Evolutionary conservation across 306 rosid genomes (phyloP).

Genomic region (Citrullus mucosospermus): DNA sequence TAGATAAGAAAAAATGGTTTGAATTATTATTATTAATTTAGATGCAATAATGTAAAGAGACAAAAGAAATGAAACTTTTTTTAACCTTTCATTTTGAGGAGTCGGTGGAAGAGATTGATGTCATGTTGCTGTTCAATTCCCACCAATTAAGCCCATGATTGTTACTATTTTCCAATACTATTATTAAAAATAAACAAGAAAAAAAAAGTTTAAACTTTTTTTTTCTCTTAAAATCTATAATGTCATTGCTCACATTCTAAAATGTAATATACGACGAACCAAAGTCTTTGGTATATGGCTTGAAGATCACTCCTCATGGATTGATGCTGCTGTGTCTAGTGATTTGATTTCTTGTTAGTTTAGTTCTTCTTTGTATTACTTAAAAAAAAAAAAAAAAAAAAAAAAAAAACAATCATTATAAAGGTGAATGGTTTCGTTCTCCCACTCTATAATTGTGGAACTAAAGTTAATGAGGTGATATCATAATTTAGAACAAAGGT

Average conservation of each 20-base stretch:
- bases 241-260: no score
- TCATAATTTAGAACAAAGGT: no score
- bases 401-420: no score
- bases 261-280: no score
- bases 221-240: not conserved
- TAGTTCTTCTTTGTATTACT: not conserved
- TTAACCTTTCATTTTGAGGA: not conserved
- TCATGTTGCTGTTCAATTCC: not conserved
- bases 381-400: no score
- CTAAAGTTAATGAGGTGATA: no score
- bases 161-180: not conserved
- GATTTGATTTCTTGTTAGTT: no score
- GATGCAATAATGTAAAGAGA: not conserved
- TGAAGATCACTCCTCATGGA: no score
- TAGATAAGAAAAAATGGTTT: not conserved
- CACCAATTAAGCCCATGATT: slow-evolving; percentile 3
- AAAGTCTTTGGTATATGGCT: no score
- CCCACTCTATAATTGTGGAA: no score
- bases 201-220: not conserved
- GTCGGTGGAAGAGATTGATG: not conserved
- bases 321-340: no score
- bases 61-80: not conserved
- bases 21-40: not conserved
- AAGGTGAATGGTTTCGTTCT: no score
- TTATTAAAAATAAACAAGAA: not conserved